Base-by-base conservation (phyloP, 2,329 filamentous ascomycete genomes). In the Botrytis fabae region DNA sequence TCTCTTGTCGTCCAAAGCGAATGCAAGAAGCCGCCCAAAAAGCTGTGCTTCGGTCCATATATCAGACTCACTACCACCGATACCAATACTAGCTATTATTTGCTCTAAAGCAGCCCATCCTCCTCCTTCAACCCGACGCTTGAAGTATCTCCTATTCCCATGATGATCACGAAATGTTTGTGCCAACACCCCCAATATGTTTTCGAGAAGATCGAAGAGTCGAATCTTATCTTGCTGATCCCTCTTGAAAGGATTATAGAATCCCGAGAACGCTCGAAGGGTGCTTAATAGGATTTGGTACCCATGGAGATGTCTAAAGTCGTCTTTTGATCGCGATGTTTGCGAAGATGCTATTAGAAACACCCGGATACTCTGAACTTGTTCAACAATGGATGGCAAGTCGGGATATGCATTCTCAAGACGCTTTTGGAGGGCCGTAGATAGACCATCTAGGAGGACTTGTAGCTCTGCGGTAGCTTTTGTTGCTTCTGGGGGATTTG, bases 81-180 rank as follows among this genome's bases (percentile, higher is more conserved):
- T 83, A 48, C 92, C 89, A 81, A 91, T 90, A 81, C 89, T 90
- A 75, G 88, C 88, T 83, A 95, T 87, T 9, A 88, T 89, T 79
- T 93, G 89, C 79, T 96, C 91, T 71, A 98, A 81, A 12, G 90
- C 88, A 76, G 90, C 86, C 91, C 94, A 97, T 5, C 95, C 94
- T 73, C 91, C 92, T 35, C 89, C 90, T 73, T 93, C 88, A 44
- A 97, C 89, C 76, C 90, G 87, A 77, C 90, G 91, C 73, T 90
- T 88, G 81, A 98, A 98, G 84, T 95, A 98, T 77, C 93, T 89
- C 79, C 91, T 89, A 82, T 98, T 99, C 32, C 95, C 95, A 64
- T 91, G 87, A 81, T 98, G 94, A 63, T 90, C 90, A 71, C 90
- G 88, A 76, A 99, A 87, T 54, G 78, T 77, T 73, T 81, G 77